Percentiles rank a stretch among this genome's conserved stretches.
These are phyloP conservation scores for Yarrowia yakushimensis DNA, from an alignment of 805 yeast genomes.

Conservation along the genomic window DNA sequence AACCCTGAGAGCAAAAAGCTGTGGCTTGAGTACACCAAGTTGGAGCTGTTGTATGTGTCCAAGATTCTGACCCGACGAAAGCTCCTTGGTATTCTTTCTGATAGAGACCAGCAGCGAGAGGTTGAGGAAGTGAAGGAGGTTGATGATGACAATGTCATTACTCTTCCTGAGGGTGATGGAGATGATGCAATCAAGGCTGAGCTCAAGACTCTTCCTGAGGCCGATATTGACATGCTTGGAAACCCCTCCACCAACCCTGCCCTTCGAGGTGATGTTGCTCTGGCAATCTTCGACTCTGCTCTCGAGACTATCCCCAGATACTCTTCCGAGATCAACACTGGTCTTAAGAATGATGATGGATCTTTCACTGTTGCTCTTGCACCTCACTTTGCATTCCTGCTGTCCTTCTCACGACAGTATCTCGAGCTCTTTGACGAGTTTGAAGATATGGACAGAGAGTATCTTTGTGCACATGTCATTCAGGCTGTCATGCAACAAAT, in stretches of 20 bases:
- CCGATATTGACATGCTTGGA: constrained; percentile 80
- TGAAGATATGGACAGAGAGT: constrained; percentile 61
- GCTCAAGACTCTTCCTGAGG: constrained; percentile 75
- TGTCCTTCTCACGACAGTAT: constrained; percentile 46
- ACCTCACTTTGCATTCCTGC: constrained; percentile 22
- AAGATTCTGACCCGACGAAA: constrained; percentile 79
- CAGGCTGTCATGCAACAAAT: constrained; percentile 36
- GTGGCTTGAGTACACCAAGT: constrained; percentile 83
- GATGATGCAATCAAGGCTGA: constrained; percentile 52
- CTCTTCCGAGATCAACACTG: constrained; percentile 35
- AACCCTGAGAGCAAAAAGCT: constrained; percentile 67
- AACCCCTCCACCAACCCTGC: constrained; percentile 82
- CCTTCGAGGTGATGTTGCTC: constrained; percentile 65
- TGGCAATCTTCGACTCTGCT: constrained; percentile 66
- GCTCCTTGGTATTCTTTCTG: constrained; percentile 73
- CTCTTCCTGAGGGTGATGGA: constrained; percentile 44
- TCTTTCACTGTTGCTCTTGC: constrained; percentile 17
- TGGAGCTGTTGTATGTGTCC: constrained; percentile 82
- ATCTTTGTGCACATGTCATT: constrained; percentile 64
- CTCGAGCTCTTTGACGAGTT: constrained; percentile 65
- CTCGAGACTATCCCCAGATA: constrained; percentile 36
- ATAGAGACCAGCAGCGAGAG: constrained; percentile 48
- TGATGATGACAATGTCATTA: constrained; percentile 41
- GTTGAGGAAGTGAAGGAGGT: constrained; percentile 38
- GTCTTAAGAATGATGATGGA: constrained; percentile 33